Percentiles rank a stretch among this genome's conserved stretches.
phyloP scores from a whole-genome alignment of 257 asterid species.

The Nicotiana noctiflora region DNA sequence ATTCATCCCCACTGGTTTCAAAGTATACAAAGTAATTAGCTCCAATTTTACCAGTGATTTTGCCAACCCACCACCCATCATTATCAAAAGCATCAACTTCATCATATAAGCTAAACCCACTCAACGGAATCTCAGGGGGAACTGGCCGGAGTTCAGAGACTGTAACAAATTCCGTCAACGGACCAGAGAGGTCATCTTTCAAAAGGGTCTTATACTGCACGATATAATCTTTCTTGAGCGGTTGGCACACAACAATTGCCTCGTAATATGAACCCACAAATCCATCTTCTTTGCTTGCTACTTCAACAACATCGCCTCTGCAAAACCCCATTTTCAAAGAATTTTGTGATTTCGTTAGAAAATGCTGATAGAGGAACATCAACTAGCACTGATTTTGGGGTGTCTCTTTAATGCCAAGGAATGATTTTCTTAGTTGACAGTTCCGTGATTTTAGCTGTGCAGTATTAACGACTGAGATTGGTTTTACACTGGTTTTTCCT shows the following conservation, averaged over 20 bases:
- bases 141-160: constrained; percentile 22
- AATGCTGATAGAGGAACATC: not conserved
- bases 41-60: constrained; percentile 10
- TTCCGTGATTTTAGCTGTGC: not conserved
- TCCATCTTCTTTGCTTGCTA: constrained; percentile 21
- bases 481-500: not conserved
- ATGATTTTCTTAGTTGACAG: not conserved
- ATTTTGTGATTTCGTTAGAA: not conserved
- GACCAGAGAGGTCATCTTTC: constrained; percentile 19
- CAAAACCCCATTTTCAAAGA: constrained; percentile 6
- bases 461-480: not conserved
- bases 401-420: not conserved
- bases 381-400: not conserved
- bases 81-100: constrained; percentile 30
- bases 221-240: not conserved
- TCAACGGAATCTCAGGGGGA: constrained; percentile 16
- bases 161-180: constrained; percentile 20
- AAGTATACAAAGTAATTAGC: not conserved
- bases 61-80: constrained; percentile 49
- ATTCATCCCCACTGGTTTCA: not conserved
- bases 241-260: constrained; percentile 16
- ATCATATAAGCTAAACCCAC: constrained; percentile 7
- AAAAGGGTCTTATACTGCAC: not conserved
- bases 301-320: constrained; percentile 17
- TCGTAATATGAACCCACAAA: constrained; percentile 23